These are phyloP conservation scores for Cordyceps farinosa DNA, from an alignment of 2,329 filamentous ascomycete species.

Conservation along the genomic window DNA sequence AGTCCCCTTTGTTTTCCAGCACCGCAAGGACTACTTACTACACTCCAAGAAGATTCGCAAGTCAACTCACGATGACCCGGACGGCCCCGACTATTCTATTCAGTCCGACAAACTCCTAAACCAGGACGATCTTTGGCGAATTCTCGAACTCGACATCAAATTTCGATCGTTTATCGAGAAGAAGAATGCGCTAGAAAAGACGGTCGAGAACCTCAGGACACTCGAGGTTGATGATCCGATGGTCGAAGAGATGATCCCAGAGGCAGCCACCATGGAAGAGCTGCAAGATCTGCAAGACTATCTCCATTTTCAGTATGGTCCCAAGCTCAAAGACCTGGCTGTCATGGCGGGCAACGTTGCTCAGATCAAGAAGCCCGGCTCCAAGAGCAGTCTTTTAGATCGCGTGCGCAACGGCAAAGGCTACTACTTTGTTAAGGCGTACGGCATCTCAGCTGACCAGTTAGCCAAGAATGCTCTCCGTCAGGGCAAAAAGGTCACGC, in stretches of 20 bases:
- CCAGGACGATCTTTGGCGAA: slow-evolving; percentile 91
- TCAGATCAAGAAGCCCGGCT: slow-evolving; percentile 75
- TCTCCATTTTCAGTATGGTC: slow-evolving; percentile 86
- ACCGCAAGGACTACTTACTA: slow-evolving; percentile 96
- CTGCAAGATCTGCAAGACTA: slow-evolving; percentile 96
- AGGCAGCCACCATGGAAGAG: slow-evolving; percentile 86
- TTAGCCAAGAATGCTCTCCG: slow-evolving; percentile 83
- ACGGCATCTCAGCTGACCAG: slow-evolving; percentile 84
- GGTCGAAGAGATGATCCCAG: slow-evolving; percentile 76
- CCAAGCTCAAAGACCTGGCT: slow-evolving; percentile 76
- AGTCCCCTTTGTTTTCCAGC: slow-evolving; percentile 96
- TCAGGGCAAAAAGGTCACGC: slow-evolving; percentile 72
- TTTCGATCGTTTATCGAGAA: slow-evolving; percentile 92
- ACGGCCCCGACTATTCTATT: slow-evolving; percentile 69
- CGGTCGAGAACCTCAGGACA: slow-evolving; percentile 67
- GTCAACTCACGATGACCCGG: slow-evolving; percentile 60
- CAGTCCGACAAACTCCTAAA: slow-evolving; percentile 83
- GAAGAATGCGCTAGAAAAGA: slow-evolving; percentile 77
- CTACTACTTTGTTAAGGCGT: slow-evolving; percentile 79
- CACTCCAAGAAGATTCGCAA: slow-evolving; percentile 71
- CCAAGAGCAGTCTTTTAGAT: slow-evolving; percentile 76
- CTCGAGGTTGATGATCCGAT: slow-evolving; percentile 65
- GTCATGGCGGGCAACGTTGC: slow-evolving; percentile 60
- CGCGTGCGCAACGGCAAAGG: slow-evolving; percentile 76
- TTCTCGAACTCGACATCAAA: slow-evolving; percentile 91